Base-by-base conservation (phyloP, 371 early-diverging fungal species). In the Rhizomucor miehei region DNA sequence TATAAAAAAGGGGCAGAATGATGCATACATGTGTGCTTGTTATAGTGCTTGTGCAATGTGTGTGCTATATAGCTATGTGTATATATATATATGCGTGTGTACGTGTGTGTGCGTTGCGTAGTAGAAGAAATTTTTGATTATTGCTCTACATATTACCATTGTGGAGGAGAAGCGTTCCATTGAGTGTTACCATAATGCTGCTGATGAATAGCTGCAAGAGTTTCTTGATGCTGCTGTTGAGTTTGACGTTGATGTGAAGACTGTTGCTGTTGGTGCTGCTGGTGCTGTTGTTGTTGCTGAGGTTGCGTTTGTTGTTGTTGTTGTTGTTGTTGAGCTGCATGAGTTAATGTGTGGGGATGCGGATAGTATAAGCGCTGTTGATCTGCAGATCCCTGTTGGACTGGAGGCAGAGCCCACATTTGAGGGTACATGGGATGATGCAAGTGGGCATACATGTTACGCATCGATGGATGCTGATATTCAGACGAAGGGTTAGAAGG, bases 221-320 rank as follows among this genome's bases (percentile, higher is more conserved):
- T 29, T 29, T 29, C 29, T 29, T 29, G 29, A 5, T 29, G 29
- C 16, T 57, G 57, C 25, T 53, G 54, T 11, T 29, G 45, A 29
- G 36, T 23, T 19, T 44, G 52, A 21, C 51, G 55, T 17, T 59
- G 57, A 41, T 53, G 51, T 39, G 53, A 61, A 35, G 43, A 41
- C 21, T 56, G 57, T 20, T 60, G 59, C n/a, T 61, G 63, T 16
- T 63, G 59, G 14, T 63, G 60, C 5, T 62, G 58, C 29, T 29
- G 29, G 5, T 29, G 29, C 3, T 3, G 8, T 29, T 29, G 29
- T 29, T 29, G 47, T 25, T 55, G 55, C 37, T 56, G 48, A 40
- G 37, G 37, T 56, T 48, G 46, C 9, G 43, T 23, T 8, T 16
- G 19, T n/a, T 44, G 54, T 25, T 46, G 40, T 29, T 29, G 36